Evolutionary conservation across 2,329 filamentous ascomycete genomes (phyloP).

Genomic region (Talaromyces sp.): DNA sequence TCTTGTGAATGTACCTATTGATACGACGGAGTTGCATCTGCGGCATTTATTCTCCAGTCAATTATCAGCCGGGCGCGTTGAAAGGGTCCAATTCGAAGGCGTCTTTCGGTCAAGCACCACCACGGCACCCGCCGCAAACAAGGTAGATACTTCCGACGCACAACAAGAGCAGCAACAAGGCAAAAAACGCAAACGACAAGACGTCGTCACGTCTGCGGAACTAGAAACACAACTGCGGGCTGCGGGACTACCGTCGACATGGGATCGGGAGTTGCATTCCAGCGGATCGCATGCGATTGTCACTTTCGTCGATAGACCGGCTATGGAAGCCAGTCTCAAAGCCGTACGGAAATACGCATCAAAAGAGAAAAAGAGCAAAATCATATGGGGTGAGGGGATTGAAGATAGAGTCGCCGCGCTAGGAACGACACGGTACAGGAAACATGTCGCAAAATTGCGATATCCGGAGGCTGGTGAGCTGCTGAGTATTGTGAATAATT

Average conservation of each 20-base stretch:
- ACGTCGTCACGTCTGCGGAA: slow-evolving; percentile 45
- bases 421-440: slow-evolving; percentile 54
- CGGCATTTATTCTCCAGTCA: slow-evolving; percentile 71
- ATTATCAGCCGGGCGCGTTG: slow-evolving; percentile 73
- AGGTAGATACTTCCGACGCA: neutral
- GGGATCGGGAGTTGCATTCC: slow-evolving; percentile 66
- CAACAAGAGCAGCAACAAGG: slow-evolving; percentile 22
- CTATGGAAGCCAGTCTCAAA: slow-evolving; percentile 72
- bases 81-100: slow-evolving; percentile 70
- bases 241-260: slow-evolving; percentile 65
- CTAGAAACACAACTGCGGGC: slow-evolving; percentile 56
- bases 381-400: slow-evolving; percentile 64
- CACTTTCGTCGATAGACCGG: slow-evolving; percentile 77
- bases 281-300: slow-evolving; percentile 79
- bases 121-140: neutral
- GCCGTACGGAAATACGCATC: slow-evolving; percentile 61
- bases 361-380: slow-evolving; percentile 31
- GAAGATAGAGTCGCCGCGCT: slow-evolving; percentile 56
- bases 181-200: slow-evolving; percentile 61
- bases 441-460: slow-evolving; percentile 62
- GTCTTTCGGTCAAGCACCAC: slow-evolving; percentile 34
- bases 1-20: slow-evolving; percentile 82
- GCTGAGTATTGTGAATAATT: slow-evolving; percentile 75
- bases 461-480: slow-evolving; percentile 67
- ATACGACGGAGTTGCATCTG: slow-evolving; percentile 74